Conservation (phyloP, 2,329 filamentous ascomycete genomes). For the Phoma sp. region DNA sequence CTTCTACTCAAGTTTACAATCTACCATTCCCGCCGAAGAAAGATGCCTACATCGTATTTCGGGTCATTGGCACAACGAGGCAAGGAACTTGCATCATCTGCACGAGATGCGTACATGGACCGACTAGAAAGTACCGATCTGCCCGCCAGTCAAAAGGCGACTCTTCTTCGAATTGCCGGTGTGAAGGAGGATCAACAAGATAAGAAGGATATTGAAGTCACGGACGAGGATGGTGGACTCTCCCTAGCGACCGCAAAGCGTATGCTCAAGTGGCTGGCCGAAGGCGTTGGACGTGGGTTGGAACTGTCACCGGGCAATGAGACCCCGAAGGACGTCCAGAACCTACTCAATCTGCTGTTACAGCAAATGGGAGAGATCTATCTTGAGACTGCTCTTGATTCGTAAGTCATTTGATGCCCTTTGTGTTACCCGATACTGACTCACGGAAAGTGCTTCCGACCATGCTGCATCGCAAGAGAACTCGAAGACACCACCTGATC, state of each 20-base stretch:
- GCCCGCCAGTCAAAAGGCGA: slow-evolving; percentile 84
- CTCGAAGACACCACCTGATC: slow-evolving; percentile 84
- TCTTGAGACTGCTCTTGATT: slow-evolving; percentile 70
- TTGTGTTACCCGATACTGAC: slow-evolving; percentile 17
- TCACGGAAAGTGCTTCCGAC: slow-evolving; percentile 60
- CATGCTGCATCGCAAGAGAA: slow-evolving; percentile 78
- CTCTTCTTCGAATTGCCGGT: slow-evolving; percentile 88
- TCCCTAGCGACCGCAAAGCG: slow-evolving; percentile 90
- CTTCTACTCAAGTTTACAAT: slow-evolving; percentile 95
- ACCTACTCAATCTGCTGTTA: slow-evolving; percentile 82
- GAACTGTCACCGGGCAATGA: slow-evolving; percentile 89
- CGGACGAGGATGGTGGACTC: slow-evolving; percentile 85
- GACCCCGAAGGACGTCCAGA: slow-evolving; percentile 91
- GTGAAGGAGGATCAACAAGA: slow-evolving; percentile 76
- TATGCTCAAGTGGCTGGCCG: slow-evolving; percentile 97
- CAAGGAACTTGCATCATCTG: slow-evolving; percentile 84
- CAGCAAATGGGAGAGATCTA: slow-evolving; percentile 87
- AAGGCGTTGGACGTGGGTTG: slow-evolving; percentile 88
- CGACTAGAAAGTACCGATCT: slow-evolving; percentile 88
- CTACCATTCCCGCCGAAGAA: slow-evolving; percentile 89
- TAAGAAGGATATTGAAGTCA: slow-evolving; percentile 87
- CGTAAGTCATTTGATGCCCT: slow-evolving; percentile 46
- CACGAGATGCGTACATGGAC: slow-evolving; percentile 90
- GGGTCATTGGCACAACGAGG: slow-evolving; percentile 88
- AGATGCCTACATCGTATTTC: slow-evolving; percentile 90